Conservation (phyloP, 2,329 filamentous ascomycete species). For the Pseudocercospora cruenta region DNA sequence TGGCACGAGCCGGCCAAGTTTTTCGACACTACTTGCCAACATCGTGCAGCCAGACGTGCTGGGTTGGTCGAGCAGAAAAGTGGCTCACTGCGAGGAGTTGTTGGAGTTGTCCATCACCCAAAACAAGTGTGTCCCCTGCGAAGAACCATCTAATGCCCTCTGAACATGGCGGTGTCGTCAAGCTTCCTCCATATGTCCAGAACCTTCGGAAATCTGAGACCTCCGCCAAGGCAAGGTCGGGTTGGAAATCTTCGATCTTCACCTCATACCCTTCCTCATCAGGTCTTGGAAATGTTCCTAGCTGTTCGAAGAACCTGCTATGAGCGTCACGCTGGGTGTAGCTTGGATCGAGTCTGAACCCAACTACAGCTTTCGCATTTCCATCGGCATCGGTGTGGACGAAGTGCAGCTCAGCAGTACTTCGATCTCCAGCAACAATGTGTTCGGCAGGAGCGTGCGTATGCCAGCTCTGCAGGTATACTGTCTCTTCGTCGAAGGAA, state of each 20-base stretch:
- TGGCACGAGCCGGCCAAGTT: too few relatives aligned
- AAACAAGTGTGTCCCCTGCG: constrained; percentile 46
- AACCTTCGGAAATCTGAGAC: constrained; percentile 49
- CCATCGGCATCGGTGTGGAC: constrained; percentile 52
- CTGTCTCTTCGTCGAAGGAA: constrained; percentile 51
- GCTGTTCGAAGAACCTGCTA: constrained; percentile 48
- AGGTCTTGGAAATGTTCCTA: constrained; percentile 36
- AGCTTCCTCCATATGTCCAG: constrained; percentile 54
- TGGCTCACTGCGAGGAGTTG: constrained; percentile 50
- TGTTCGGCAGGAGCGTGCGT: constrained; percentile 58
- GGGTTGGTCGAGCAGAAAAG: constrained; percentile 49
- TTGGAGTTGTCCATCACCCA: constrained; percentile 52
- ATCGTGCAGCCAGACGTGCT: constrained; percentile 37
- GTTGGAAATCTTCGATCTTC: constrained; percentile 25
- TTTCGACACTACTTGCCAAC: constrained; percentile 9
- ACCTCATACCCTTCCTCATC: not conserved
- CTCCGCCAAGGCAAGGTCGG: constrained; percentile 40
- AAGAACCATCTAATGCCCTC: constrained; percentile 55
- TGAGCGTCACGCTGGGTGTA: constrained; percentile 27
- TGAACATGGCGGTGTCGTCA: constrained; percentile 53
- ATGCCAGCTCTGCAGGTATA: constrained; percentile 57
- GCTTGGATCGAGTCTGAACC: constrained; percentile 49
- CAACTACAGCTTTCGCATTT: constrained; percentile 51
- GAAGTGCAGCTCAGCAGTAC: constrained; percentile 54
- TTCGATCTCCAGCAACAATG: constrained; percentile 47